These are phyloP conservation scores for Solanum aculeatissimum DNA, from an alignment of 305 asterid genomes.

Conservation along the genomic window DNA sequence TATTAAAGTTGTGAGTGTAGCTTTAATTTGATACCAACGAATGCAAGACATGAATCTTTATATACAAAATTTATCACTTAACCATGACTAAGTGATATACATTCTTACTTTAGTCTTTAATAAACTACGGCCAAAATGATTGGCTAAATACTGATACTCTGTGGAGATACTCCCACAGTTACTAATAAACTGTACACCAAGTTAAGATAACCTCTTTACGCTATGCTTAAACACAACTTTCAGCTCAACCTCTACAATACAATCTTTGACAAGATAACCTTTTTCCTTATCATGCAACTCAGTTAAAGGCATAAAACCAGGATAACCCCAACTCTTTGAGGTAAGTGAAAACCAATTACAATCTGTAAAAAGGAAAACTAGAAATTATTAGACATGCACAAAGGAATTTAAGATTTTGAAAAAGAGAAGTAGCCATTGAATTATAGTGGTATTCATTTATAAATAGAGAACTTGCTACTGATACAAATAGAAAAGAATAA, in stretches of 20 bases:
- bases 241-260: neutral
- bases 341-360: neutral
- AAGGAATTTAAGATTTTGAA: neutral
- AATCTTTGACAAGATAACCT: neutral
- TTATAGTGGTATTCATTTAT: neutral
- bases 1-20: too few species aligned
- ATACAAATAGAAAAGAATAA: neutral
- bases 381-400: neutral
- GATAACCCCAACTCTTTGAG: neutral
- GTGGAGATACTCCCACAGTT: neutral
- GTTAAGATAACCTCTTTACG: neutral
- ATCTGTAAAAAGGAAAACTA: neutral
- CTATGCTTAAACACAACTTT: neutral
- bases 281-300: neutral
- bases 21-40: neutral
- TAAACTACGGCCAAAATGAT: neutral
- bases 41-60: neutral
- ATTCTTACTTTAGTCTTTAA: neutral
- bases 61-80: too few species aligned
- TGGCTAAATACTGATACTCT: neutral
- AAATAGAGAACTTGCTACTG: neutral
- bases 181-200: neutral
- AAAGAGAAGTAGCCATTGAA: neutral
- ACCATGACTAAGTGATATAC: too few species aligned
- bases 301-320: neutral